These are phyloP conservation scores for Chimonanthus salicifolius DNA, from an alignment of 164 flowering plant genomes.

Conservation along the genomic window DNA sequence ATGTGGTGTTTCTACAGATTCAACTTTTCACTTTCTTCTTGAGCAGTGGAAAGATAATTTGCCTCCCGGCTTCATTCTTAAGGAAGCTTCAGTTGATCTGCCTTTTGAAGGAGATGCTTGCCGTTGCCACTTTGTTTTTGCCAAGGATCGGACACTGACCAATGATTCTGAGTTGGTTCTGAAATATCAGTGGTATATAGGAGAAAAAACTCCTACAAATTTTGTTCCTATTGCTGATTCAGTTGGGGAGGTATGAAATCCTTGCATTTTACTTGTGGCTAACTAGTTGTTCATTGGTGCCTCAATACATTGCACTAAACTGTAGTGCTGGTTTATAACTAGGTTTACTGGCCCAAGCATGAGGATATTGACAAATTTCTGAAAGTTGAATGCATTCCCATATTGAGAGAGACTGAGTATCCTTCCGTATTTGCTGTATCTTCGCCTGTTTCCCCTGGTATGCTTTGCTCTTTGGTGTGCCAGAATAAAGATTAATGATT, in stretches of 20 bases:
- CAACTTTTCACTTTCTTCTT: slow-evolving; percentile 68
- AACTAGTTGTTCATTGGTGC: not conserved
- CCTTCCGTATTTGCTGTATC: slow-evolving; percentile 84
- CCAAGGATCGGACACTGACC: slow-evolving; percentile 37
- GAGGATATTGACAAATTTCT: slow-evolving; percentile 66
- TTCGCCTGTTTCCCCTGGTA: slow-evolving; percentile 80
- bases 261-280: not conserved
- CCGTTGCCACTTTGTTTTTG: slow-evolving; percentile 71
- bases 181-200: slow-evolving; percentile 84
- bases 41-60: slow-evolving; percentile 81
- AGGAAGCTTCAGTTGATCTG: slow-evolving; percentile 69
- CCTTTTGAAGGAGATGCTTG: slow-evolving; percentile 95
- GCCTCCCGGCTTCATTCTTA: slow-evolving; percentile 71
- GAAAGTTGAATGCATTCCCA: slow-evolving; percentile 85
- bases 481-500: not conserved
- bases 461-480: slow-evolving; percentile 2
- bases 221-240: slow-evolving; percentile 67
- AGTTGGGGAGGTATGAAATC: slow-evolving; percentile 53
- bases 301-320: not conserved
- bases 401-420: slow-evolving; percentile 60
- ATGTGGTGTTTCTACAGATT: slow-evolving; percentile 41
- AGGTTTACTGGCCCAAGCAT: slow-evolving; percentile 89
- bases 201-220: slow-evolving; percentile 60
- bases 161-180: slow-evolving; percentile 49
- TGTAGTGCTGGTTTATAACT: slow-evolving; percentile 15